phyloP scores from a whole-genome alignment of 164 flowering plant species.

The Chloranthus sessilifolius region DNA sequence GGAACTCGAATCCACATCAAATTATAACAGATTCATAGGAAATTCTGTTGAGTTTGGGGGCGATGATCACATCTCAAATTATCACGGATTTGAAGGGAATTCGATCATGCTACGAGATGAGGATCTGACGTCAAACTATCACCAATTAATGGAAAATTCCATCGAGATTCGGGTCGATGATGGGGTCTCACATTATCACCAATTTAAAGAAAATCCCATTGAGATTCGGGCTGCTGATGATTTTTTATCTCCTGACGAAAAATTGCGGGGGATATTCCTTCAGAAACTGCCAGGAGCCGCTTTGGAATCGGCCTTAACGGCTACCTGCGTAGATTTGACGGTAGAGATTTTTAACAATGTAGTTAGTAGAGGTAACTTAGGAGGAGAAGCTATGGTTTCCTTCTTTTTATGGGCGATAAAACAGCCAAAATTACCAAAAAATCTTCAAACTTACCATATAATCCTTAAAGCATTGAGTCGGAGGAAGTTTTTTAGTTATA shows the following conservation, averaged over 20 bases:
- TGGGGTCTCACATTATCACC: background rate
- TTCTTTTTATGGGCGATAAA: conserved; percentile 78
- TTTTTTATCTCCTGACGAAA: conserved; percentile 66
- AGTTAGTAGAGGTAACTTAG: conserved; percentile 57
- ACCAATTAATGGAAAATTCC: background rate
- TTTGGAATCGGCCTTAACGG: conserved; percentile 45
- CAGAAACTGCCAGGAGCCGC: conserved; percentile 66
- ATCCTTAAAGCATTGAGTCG: conserved; percentile 73
- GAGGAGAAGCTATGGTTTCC: conserved; percentile 65
- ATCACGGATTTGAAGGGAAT: background rate
- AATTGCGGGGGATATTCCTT: conserved; percentile 75
- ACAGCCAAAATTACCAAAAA: conserved; percentile 31
- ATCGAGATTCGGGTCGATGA: background rate
- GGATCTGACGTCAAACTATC: background rate
- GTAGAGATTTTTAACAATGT: conserved; percentile 53
- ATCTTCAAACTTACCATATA: conserved; percentile 30
- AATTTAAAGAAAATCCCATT: conserved; percentile 2
- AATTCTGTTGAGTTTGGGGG: background rate
- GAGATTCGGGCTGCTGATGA: conserved; percentile 32
- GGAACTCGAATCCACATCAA: background rate
- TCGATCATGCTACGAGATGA: background rate
- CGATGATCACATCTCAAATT: background rate
- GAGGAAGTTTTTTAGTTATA: conserved; percentile 46
- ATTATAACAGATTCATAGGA: background rate
- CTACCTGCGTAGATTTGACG: conserved; percentile 35